A percentile compares a stretch with the other conserved stretches of the same genome.
Evolutionary conservation across 345 rosid genomes (phyloP).

Genomic region (Eutrema yunnanense): DNA sequence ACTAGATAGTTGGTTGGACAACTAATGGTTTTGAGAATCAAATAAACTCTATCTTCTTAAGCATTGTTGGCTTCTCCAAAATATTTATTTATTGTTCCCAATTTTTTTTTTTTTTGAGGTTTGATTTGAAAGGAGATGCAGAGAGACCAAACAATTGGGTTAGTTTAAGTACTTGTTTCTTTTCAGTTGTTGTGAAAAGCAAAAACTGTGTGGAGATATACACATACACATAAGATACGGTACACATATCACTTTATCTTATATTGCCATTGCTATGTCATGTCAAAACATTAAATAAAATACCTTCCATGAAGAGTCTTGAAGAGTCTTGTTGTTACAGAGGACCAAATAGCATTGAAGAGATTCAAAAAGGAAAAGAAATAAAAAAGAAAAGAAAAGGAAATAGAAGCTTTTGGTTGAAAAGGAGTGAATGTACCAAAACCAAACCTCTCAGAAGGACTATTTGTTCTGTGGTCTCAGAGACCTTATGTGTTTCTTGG

Average conservation of each 20-base stretch:
- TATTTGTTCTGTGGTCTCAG: background rate
- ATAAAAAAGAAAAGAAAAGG: background rate
- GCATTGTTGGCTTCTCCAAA: background rate
- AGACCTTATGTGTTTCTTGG: background rate
- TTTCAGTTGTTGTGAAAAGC: constrained; percentile 20
- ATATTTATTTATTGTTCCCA: background rate
- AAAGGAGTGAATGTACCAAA: constrained; percentile 1
- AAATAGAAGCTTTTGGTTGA: background rate
- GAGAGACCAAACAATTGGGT: constrained; percentile 23
- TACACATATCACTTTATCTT: constrained; percentile 21
- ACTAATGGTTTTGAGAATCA: constrained; percentile 8
- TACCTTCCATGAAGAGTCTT: constrained; percentile 32
- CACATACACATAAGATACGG: background rate
- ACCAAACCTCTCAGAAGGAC: constrained; percentile 1
- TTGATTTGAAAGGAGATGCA: constrained; percentile 27
- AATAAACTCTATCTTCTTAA: background rate
- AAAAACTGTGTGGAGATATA: constrained; percentile 11
- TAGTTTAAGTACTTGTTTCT: constrained; percentile 21
- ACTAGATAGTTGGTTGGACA: constrained; percentile 16
- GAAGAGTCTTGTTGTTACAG: constrained; percentile 26
- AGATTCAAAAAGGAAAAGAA: background rate
- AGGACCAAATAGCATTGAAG: constrained; percentile 25
- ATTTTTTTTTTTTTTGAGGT: background rate
- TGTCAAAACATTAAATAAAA: constrained; percentile 25
- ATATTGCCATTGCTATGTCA: constrained; percentile 27